These are phyloP conservation scores for Populus tremula DNA, from an alignment of 345 rosid species.

Conservation along the genomic window DNA sequence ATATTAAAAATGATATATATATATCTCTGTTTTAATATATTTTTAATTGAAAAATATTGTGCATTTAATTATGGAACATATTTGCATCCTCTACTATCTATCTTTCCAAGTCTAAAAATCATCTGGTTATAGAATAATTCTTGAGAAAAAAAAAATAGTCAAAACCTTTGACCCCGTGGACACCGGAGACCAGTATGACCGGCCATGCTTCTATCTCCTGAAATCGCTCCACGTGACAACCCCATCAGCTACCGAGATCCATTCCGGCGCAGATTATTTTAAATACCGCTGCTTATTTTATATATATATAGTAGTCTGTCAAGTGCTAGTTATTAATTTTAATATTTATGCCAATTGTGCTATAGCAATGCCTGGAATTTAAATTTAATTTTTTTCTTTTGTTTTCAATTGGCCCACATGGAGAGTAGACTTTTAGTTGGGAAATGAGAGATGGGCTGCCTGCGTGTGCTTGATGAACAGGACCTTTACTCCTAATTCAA, in stretches of 20 bases:
- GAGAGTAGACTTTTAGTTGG: constrained; percentile 22
- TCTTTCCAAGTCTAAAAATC: not conserved
- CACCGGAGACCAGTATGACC: constrained; percentile 23
- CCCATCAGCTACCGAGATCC: constrained; percentile 20
- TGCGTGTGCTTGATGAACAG: not conserved
- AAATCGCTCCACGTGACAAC: constrained; percentile 47
- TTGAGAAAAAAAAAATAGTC: not conserved
- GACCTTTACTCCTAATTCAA: constrained; percentile 2
- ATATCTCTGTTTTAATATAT: too few species aligned
- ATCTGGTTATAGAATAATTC: too few species aligned
- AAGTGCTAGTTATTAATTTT: not conserved
- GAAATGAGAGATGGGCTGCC: constrained; percentile 27
- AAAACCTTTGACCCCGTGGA: constrained; percentile 30
- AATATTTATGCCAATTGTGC: not conserved
- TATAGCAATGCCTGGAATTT: not conserved
- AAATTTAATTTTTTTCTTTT: not conserved
- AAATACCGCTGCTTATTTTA: not conserved
- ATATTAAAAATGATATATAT: too few species aligned
- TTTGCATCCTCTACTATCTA: not conserved
- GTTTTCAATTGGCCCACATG: constrained; percentile 14
- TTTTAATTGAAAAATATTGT: too few species aligned
- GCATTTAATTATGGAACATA: too few species aligned
- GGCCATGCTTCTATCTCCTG: constrained; percentile 23
- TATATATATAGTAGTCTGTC: not conserved
- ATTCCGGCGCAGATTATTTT: constrained; percentile 22